phyloP scores from a whole-genome alignment of 768 basidiomycete species.

The Obba rivulosa region DNA sequence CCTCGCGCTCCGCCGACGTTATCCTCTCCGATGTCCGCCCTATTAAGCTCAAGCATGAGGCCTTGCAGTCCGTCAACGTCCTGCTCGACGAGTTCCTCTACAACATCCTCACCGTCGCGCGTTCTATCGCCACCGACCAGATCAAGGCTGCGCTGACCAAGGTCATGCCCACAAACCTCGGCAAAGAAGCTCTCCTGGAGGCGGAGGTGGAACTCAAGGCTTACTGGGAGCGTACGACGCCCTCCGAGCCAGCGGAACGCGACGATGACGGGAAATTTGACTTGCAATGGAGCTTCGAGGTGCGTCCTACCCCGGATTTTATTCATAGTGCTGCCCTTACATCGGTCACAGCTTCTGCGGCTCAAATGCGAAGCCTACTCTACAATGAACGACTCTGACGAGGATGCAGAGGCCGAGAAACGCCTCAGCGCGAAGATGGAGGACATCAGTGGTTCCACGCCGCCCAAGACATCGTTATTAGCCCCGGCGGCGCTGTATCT shows the following conservation, averaged over 20 bases:
- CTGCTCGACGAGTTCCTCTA: slow-evolving; percentile 82
- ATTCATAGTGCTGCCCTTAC: slow-evolving; percentile 7
- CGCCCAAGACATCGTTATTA: slow-evolving; percentile 49
- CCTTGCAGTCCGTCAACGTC: slow-evolving; percentile 75
- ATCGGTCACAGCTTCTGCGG: slow-evolving; percentile 52
- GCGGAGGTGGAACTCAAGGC: slow-evolving; percentile 90
- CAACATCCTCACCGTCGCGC: slow-evolving; percentile 59
- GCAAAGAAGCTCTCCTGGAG: slow-evolving; percentile 88
- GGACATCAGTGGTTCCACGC: slow-evolving; percentile 41
- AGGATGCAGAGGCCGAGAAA: slow-evolving; percentile 61
- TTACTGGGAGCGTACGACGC: slow-evolving; percentile 72
- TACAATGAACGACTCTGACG: slow-evolving; percentile 74
- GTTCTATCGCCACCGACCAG: slow-evolving; percentile 68
- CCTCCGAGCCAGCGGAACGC: slow-evolving; percentile 36
- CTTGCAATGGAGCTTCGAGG: slow-evolving; percentile 74
- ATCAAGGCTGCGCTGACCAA: slow-evolving; percentile 68
- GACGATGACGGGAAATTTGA: slow-evolving; percentile 53
- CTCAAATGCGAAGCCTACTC: slow-evolving; percentile 89
- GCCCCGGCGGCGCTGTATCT: slow-evolving; percentile 86
- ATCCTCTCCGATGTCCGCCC: slow-evolving; percentile 91
- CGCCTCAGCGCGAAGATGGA: slow-evolving; percentile 61
- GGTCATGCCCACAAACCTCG: slow-evolving; percentile 73
- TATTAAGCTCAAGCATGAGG: slow-evolving; percentile 76
- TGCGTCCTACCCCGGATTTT: slow-evolving; percentile 20
- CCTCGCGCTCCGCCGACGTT: slow-evolving; percentile 79